A percentile compares a stretch with the other conserved stretches of the same genome.
phyloP scores from a whole-genome alignment of 306 rosid genomes.

The Boehmeria nivea region DNA sequence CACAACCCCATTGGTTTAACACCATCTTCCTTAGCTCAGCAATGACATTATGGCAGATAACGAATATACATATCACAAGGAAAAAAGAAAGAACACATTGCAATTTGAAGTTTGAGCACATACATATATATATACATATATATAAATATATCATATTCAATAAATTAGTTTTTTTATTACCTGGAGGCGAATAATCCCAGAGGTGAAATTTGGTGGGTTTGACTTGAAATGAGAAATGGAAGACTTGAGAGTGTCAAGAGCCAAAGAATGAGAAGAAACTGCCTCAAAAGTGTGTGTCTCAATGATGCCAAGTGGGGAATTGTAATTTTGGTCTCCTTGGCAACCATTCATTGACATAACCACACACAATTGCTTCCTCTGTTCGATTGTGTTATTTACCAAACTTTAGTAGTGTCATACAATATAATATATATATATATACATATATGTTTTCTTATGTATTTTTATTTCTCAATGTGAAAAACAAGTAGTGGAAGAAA shows the following conservation, averaged over 20 bases:
- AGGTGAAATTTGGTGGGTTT: conserved; percentile 45
- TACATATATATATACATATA: too few species aligned
- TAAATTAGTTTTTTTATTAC: conserved; percentile 22
- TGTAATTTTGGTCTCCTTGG: conserved; percentile 29
- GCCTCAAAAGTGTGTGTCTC: conserved; percentile 48
- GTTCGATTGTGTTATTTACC: too few species aligned
- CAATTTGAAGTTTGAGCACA: too few species aligned
- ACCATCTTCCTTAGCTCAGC: neutral
- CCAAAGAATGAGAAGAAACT: conserved; percentile 52
- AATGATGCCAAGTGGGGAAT: conserved; percentile 43
- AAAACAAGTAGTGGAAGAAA: too few species aligned
- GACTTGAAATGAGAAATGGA: conserved; percentile 47
- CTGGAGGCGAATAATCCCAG: conserved; percentile 69
- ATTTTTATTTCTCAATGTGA: too few species aligned
- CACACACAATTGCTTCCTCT: conserved; percentile 34
- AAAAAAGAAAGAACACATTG: neutral
- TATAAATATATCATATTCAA: neutral
- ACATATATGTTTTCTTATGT: too few species aligned
- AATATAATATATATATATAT: too few species aligned
- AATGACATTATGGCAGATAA: conserved; percentile 2
- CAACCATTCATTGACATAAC: conserved; percentile 71
- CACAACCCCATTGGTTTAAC: conserved; percentile 7
- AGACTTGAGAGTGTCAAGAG: conserved; percentile 49
- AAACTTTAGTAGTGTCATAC: too few species aligned
- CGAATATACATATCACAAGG: neutral